These are phyloP conservation scores for Claviceps sorghi DNA, from an alignment of 2,329 filamentous ascomycete genomes.

Conservation along the genomic window DNA sequence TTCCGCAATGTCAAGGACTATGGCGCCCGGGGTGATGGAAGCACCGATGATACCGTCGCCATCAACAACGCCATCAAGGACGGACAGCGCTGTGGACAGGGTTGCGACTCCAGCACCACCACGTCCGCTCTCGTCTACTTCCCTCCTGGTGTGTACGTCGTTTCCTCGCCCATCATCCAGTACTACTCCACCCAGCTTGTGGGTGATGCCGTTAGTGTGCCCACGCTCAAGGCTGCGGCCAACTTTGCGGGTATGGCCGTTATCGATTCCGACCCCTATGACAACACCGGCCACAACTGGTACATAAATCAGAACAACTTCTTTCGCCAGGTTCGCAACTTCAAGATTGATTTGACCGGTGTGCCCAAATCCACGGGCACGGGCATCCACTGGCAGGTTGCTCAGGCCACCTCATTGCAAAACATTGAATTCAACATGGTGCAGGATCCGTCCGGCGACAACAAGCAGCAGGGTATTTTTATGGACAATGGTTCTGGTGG, in stretches of 20 bases:
- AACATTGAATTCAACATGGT: slow-evolving; percentile 74
- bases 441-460: slow-evolving; percentile 45
- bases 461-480: slow-evolving; percentile 63
- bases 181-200: slow-evolving; percentile 91
- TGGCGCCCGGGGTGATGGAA: slow-evolving; percentile 52
- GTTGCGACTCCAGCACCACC: slow-evolving; percentile 73
- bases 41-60: slow-evolving; percentile 70
- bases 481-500: slow-evolving; percentile 77
- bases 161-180: slow-evolving; percentile 65
- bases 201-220: slow-evolving; percentile 59
- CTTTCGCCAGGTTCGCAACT: slow-evolving; percentile 70
- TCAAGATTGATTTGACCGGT: slow-evolving; percentile 59
- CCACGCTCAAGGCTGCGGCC: slow-evolving; percentile 59
- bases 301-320: slow-evolving; percentile 75
- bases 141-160: slow-evolving; percentile 70
- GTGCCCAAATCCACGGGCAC: slow-evolving; percentile 47
- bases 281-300: slow-evolving; percentile 52
- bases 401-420: slow-evolving; percentile 67
- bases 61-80: slow-evolving; percentile 73
- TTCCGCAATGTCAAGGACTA: slow-evolving; percentile 67
- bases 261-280: slow-evolving; percentile 79
- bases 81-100: slow-evolving; percentile 64
- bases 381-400: slow-evolving; percentile 74
- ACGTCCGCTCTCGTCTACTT: slow-evolving; percentile 84
- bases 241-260: slow-evolving; percentile 74